Evolutionary conservation across 2,329 filamentous ascomycete genomes (phyloP).

Genomic region (Colletotrichum destructivum): DNA sequence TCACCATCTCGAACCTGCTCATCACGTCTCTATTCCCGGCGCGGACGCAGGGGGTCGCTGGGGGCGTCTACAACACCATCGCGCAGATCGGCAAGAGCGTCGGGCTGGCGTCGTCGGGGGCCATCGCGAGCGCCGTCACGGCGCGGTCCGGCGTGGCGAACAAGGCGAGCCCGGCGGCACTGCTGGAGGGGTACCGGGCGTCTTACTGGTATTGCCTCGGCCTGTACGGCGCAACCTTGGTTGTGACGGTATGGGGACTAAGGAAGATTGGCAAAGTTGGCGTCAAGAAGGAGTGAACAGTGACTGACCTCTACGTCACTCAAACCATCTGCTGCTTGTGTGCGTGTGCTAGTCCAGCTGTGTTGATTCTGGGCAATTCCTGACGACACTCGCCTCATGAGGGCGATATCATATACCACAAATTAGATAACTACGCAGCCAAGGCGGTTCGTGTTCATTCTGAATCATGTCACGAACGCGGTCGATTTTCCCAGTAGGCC

Average conservation of each 20-base stretch:
- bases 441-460: no score
- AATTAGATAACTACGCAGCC: no score
- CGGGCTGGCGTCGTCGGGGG: constrained; percentile 65
- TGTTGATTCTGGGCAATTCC: no score
- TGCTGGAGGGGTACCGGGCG: constrained; percentile 68
- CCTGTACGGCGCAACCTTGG: constrained; percentile 47
- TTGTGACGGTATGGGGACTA: constrained; percentile 60
- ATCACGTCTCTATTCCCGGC: constrained; percentile 68
- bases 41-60: constrained; percentile 70
- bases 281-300: constrained; percentile 56
- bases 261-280: constrained; percentile 61
- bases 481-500: no score
- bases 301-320: no score
- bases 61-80: constrained; percentile 72
- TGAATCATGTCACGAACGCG: no score
- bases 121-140: constrained; percentile 62
- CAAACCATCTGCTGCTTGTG: no score
- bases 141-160: constrained; percentile 51
- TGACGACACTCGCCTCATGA: no score
- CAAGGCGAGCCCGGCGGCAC: constrained; percentile 47
- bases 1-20: constrained; percentile 69
- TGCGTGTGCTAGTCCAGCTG: no score
- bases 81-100: constrained; percentile 70
- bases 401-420: no score
- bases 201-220: constrained; percentile 69